phyloP scores from a whole-genome alignment of 2,329 filamentous ascomycete genomes.

The Hymenoscyphus infarciens region DNA sequence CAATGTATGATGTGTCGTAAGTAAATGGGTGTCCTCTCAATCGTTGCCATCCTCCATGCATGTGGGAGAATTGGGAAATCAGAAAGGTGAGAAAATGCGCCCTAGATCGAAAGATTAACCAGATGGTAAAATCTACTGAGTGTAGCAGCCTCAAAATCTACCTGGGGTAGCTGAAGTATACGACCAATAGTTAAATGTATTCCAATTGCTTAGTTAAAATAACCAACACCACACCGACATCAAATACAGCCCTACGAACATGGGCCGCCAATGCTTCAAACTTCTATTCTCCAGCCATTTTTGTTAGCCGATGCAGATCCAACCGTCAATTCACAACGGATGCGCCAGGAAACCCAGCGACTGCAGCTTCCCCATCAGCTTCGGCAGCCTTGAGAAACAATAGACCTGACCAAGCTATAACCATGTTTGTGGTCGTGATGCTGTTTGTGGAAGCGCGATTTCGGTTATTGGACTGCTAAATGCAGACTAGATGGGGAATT shows the following conservation, averaged over 20 bases:
- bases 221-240: background rate
- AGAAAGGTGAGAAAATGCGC: no score
- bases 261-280: background rate
- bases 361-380: background rate
- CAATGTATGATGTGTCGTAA: background rate
- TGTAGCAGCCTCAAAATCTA: background rate
- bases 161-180: background rate
- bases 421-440: no score
- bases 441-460: no score
- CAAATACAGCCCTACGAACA: background rate
- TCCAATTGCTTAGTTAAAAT: background rate
- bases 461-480: no score
- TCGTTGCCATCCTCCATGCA: background rate
- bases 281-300: background rate
- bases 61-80: background rate
- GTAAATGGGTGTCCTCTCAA: background rate
- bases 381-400: no score
- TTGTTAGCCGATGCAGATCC: background rate
- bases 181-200: background rate
- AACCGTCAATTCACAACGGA: background rate
- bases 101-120: background rate
- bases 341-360: background rate
- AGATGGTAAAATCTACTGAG: background rate
- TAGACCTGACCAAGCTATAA: no score
- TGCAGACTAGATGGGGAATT: background rate